Base-by-base conservation (phyloP, 2,329 filamentous ascomycete species). In the Stagonosporopsis tanaceti region DNA sequence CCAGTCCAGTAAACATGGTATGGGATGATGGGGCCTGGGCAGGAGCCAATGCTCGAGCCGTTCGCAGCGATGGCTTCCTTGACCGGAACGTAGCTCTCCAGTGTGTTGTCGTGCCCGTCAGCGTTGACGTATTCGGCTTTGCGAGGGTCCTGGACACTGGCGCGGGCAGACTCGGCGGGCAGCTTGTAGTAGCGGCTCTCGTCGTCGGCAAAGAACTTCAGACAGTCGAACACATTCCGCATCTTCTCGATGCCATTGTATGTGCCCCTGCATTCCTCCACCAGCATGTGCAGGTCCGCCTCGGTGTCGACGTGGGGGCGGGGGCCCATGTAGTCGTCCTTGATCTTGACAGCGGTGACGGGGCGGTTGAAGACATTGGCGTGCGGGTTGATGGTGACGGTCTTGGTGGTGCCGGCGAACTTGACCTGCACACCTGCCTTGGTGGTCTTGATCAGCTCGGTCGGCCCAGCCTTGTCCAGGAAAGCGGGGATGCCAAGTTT, bases 1-100 rank as follows among this genome's bases (percentile, higher is more conserved):
- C 83, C 83, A 7, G 82, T 83, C 83, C 83, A 85, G 77, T 85
- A 85, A 27, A 81, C 79, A 62, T 85, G 83, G 48, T 82, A 85
- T 4, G 82, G 82, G 28, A 84, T 78, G 60, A 85, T 82, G n/a
- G 83, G 82, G 2, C 83, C 83, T 39, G 82, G 76, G 60, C 83
- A 85, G 25, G 78, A 77, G n/a, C 82, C 83, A 35, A 80, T 76
- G 9, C 69, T 76, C 2, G 73, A 64, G 47, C 78, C 79, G 17
- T 80, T 75, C 3, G 75, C 69, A 2, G 73, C 57, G 8, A 70
- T 61, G 2, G 76, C 76, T 2, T 78, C 70, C 2, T 74, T 59
- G 4, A 72, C 51, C 6, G 79, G 72, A n/a, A 71, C 61, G 42
- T 80, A 79, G n/a, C 61, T 72, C 20, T 56, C 60, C 20, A 76